Conservation (phyloP, 176 grass and related monocot genomes). For the Lolium multiflorum region DNA sequence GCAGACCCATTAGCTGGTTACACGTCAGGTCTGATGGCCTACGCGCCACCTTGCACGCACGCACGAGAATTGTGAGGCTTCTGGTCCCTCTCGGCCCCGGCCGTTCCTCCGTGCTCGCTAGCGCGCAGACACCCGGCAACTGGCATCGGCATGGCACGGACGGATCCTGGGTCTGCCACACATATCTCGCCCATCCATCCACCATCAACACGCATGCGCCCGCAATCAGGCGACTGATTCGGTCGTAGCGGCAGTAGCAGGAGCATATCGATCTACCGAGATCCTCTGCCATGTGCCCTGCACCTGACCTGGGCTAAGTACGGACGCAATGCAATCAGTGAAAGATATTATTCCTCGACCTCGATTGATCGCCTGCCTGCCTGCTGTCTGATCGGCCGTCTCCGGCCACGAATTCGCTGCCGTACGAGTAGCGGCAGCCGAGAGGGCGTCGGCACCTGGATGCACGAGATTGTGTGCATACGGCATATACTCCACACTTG, state of each 20-base stretch:
- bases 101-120: slow-evolving; percentile 38
- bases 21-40: too few species aligned
- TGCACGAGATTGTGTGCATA: background rate
- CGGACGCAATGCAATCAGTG: background rate
- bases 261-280: slow-evolving; percentile 5
- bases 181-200: background rate
- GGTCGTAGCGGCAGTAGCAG: too few species aligned
- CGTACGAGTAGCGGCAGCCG: slow-evolving; percentile 1
- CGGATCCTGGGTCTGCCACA: slow-evolving; percentile 33
- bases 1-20: too few species aligned
- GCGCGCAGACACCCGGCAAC: too few species aligned
- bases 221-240: too few species aligned
- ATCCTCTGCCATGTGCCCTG: background rate
- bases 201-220: background rate
- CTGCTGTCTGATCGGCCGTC: background rate
- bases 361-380: background rate
- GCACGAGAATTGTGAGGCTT: background rate
- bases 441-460: background rate
- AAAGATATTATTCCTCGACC: slow-evolving; percentile 28
- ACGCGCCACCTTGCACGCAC: too few species aligned
- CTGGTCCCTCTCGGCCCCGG: slow-evolving; percentile 43
- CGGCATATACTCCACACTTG: too few species aligned
- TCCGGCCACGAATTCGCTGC: background rate
- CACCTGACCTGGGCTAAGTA: background rate
- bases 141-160: background rate